A percentile compares a stretch with the other conserved stretches of the same genome.
phyloP scores from a whole-genome alignment of 768 basidiomycete genomes.

The Cystofilobasidium ferigula region DNA sequence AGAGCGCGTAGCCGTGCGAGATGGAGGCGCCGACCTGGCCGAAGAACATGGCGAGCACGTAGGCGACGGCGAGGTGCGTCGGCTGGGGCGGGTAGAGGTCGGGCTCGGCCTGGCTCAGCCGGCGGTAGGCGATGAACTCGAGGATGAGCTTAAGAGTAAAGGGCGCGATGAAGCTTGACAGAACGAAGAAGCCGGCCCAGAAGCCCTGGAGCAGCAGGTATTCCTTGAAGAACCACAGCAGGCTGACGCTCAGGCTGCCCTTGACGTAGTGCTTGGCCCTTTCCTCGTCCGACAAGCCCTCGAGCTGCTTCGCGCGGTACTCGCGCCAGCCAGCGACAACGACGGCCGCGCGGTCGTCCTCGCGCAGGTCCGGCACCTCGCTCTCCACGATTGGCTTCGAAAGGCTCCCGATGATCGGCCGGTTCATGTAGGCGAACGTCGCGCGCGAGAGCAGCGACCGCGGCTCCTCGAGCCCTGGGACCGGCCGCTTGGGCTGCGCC shows the following conservation, averaged over 20 bases:
- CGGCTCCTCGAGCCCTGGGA: constrained; percentile 16
- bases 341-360: constrained; percentile 34
- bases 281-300: constrained; percentile 4
- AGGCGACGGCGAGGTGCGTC: constrained; percentile 39
- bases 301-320: constrained; percentile 18
- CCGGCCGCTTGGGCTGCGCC: background rate
- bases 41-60: constrained; percentile 38
- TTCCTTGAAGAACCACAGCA: constrained; percentile 13
- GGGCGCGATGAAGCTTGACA: constrained; percentile 38
- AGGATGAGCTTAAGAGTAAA: constrained; percentile 39
- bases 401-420: constrained; percentile 23
- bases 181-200: constrained; percentile 32
- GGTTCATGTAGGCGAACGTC: constrained; percentile 30
- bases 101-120: constrained; percentile 26
- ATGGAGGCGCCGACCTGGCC: constrained; percentile 34
- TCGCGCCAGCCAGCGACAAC: constrained; percentile 31
- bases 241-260: background rate
- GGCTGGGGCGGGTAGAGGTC: constrained; percentile 30
- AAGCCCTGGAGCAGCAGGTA: constrained; percentile 17
- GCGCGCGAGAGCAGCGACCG: constrained; percentile 29
- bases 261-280: constrained; percentile 4
- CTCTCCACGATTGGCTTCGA: constrained; percentile 9
- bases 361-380: constrained; percentile 31
- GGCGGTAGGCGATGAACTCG: constrained; percentile 35
- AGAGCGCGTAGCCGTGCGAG: constrained; percentile 35